Evolutionary conservation across 371 early-diverging fungal species (phyloP).

Genomic region (Apophysomyces sp.): DNA sequence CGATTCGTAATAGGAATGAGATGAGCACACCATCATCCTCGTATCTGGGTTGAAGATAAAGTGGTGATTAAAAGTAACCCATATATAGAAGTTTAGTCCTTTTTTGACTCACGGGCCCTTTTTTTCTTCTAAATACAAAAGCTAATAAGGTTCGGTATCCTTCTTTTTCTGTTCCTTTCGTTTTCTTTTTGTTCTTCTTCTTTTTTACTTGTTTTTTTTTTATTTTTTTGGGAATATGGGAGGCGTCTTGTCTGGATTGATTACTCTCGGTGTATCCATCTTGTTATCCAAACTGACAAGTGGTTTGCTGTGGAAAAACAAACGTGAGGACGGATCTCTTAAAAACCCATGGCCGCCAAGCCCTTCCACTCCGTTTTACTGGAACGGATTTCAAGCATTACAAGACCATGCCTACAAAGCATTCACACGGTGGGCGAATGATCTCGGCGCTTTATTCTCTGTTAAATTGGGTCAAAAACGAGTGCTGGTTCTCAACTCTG

Average conservation of each 20-base stretch:
- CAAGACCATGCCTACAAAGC: constrained; percentile 14
- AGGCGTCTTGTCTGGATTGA: not conserved
- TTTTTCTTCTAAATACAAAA: too few relatives aligned
- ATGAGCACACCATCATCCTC: too few relatives aligned
- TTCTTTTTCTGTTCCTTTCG: not conserved
- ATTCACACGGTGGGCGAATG: constrained; percentile 32
- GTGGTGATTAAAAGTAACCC: too few relatives aligned
- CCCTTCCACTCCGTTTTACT: constrained; percentile 27
- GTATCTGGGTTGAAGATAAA: too few relatives aligned
- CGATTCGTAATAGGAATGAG: too few relatives aligned
- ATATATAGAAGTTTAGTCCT: too few relatives aligned
- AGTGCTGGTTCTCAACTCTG: constrained; percentile 33
- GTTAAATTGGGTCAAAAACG: constrained; percentile 35
- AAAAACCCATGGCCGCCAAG: constrained; percentile 39
- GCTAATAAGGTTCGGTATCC: too few relatives aligned
- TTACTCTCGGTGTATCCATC: not conserved
- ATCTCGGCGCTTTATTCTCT: constrained; percentile 23
- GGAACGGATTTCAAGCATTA: constrained; percentile 24
- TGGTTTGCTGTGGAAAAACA: constrained; percentile 26
- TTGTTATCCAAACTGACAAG: not conserved
- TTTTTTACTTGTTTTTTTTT: not conserved
- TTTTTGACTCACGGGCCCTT: too few relatives aligned
- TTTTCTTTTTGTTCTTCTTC: not conserved
- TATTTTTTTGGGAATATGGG: not conserved
- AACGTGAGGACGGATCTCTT: constrained; percentile 32